Conservation (phyloP, 2,329 filamentous ascomycete species). For the Neodidymelliopsis sp. region DNA sequence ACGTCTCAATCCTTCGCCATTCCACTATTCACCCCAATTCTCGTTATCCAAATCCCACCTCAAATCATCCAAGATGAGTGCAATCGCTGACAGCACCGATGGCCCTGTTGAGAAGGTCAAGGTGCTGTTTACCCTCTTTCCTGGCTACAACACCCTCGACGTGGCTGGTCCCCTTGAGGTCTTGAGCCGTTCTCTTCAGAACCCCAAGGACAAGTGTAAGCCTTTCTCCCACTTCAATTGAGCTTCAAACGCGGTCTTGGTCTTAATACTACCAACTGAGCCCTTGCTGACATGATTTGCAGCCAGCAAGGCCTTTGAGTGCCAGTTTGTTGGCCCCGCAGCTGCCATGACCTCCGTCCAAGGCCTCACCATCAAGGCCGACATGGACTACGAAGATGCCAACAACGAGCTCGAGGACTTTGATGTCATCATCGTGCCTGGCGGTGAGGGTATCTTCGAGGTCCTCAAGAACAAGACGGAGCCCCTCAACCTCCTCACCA, state of each 20-base stretch:
- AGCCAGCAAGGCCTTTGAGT: conserved; percentile 63
- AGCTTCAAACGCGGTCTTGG: background rate
- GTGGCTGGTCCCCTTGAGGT: conserved; percentile 66
- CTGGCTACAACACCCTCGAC: conserved; percentile 64
- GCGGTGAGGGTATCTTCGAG: conserved; percentile 68
- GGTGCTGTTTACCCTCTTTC: conserved; percentile 66
- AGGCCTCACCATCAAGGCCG: conserved; percentile 74
- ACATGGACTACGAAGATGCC: conserved; percentile 81
- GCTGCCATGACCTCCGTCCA: conserved; percentile 62
- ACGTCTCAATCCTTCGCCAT: conserved; percentile 25
- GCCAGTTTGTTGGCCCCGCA: conserved; percentile 58
- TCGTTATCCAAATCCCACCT: conserved; percentile 22
- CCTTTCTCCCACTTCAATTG: conserved; percentile 13
- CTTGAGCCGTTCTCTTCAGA: conserved; percentile 62
- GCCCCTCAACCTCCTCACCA: conserved; percentile 71
- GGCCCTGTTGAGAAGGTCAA: conserved; percentile 65
- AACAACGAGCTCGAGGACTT: conserved; percentile 76
- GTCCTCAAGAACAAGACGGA: conserved; percentile 71
- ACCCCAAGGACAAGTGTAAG: conserved; percentile 61
- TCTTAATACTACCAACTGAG: conserved; percentile 4
- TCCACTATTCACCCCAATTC: conserved; percentile 26
- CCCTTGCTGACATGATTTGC: conserved; percentile 29
- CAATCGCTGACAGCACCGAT: conserved; percentile 49
- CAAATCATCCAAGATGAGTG: conserved; percentile 49
- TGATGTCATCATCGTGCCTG: conserved; percentile 80